Evolutionary conservation across 2,329 filamentous ascomycete genomes (phyloP).

Genomic region (Paecilomyces formosus): DNA sequence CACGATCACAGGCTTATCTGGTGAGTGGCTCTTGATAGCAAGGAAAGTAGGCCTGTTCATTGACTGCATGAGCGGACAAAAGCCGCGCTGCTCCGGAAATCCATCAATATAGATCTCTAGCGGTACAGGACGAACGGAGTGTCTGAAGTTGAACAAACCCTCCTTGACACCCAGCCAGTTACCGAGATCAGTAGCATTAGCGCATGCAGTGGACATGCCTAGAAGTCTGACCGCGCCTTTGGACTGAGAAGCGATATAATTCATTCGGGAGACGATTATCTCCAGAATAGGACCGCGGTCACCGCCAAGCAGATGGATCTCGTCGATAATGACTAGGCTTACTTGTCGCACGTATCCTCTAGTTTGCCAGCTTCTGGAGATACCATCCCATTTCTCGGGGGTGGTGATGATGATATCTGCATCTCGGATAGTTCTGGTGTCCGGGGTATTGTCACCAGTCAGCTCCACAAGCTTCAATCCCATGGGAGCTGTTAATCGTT

Average conservation of each 20-base stretch:
- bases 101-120: slow-evolving; percentile 96
- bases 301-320: slow-evolving; percentile 94
- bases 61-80: slow-evolving; percentile 96
- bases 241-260: slow-evolving; percentile 93
- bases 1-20: slow-evolving; percentile 94
- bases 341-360: slow-evolving; percentile 94
- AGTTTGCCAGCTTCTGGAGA: slow-evolving; percentile 97
- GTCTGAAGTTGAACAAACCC: slow-evolving; percentile 91
- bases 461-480: slow-evolving; percentile 88
- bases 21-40: slow-evolving; percentile 93
- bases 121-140: slow-evolving; percentile 92
- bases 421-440: slow-evolving; percentile 89
- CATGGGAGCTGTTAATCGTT: slow-evolving; percentile 71
- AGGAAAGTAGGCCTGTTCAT: slow-evolving; percentile 98
- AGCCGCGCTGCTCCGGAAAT: slow-evolving; percentile 88
- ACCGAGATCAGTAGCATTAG: slow-evolving; percentile 85
- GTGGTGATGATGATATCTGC: slow-evolving; percentile 98
- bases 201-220: slow-evolving; percentile 98
- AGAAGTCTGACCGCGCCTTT: slow-evolving; percentile 82
- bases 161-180: slow-evolving; percentile 98
- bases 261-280: slow-evolving; percentile 91
- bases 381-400: slow-evolving; percentile 99
- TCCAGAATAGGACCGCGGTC: slow-evolving; percentile 96
- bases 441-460: slow-evolving; percentile 96
- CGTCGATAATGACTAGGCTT: slow-evolving; percentile 93